A percentile compares a stretch with the other conserved stretches of the same genome.
Evolutionary conservation across 768 basidiomycete genomes (phyloP).

Genomic region (Rhodotorula babjevae): DNA sequence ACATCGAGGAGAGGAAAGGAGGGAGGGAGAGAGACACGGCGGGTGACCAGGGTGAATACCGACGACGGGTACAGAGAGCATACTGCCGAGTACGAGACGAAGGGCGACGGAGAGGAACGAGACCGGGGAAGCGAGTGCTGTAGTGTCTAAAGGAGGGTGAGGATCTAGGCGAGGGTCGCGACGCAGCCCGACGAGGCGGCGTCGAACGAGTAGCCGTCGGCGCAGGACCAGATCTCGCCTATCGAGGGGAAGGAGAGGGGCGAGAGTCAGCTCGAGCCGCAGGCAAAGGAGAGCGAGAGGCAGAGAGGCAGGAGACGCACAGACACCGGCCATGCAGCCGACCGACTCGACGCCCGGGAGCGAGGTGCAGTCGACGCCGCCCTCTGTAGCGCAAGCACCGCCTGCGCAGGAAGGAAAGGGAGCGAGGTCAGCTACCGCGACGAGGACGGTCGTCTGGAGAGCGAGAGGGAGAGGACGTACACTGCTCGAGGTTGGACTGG

Average conservation of each 20-base stretch:
- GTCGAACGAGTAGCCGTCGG: constrained; percentile 16
- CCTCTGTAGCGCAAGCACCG: constrained; percentile 25
- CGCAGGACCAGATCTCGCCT: constrained; percentile 30
- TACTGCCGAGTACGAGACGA: too few relatives aligned
- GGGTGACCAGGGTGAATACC: too few relatives aligned
- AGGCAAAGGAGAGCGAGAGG: background rate
- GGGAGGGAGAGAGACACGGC: too few relatives aligned
- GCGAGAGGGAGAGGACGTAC: background rate
- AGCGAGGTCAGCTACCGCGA: background rate
- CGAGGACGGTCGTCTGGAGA: accelerated
- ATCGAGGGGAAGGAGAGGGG: background rate
- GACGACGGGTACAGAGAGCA: too few relatives aligned
- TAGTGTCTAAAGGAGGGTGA: background rate
- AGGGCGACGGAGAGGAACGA: background rate
- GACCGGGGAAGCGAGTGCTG: too few relatives aligned
- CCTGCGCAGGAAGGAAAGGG: constrained; percentile 3
- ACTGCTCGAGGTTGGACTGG: constrained; percentile 5
- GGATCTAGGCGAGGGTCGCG: background rate
- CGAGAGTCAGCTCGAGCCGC: background rate
- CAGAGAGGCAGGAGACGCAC: background rate
- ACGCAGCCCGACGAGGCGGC: constrained; percentile 4
- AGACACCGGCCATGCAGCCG: constrained; percentile 13
- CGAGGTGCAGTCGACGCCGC: constrained; percentile 35
- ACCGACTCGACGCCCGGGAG: constrained; percentile 15
- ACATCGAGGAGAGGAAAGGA: too few relatives aligned